Conservation (phyloP, 2,329 filamentous ascomycete genomes). For the Ophiostoma quercus region DNA sequence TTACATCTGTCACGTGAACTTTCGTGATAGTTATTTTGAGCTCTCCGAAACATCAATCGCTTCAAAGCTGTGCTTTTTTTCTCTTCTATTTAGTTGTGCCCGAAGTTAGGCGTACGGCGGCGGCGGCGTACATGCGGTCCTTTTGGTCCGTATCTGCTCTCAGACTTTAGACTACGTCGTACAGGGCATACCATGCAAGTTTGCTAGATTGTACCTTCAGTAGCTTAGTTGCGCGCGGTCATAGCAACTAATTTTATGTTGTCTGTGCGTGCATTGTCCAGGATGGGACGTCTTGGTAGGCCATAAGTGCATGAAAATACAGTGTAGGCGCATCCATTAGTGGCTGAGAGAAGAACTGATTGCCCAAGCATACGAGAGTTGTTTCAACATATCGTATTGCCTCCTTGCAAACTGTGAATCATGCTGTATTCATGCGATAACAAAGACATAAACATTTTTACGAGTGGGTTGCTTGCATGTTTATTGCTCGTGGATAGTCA, state of each 20-base stretch:
- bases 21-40: neutral
- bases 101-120: neutral
- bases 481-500: neutral
- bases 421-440: neutral
- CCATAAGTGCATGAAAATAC: neutral
- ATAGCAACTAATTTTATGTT: conserved; percentile 6
- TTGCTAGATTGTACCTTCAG: neutral
- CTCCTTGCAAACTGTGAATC: neutral
- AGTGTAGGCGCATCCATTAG: too few relatives aligned
- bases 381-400: neutral
- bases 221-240: neutral
- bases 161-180: neutral
- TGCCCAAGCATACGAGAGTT: neutral
- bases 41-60: neutral
- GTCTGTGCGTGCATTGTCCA: conserved; percentile 5
- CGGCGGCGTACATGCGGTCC: neutral
- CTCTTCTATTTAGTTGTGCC: neutral
- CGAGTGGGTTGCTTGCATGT: neutral
- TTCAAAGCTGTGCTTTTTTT: neutral
- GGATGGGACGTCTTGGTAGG: neutral
- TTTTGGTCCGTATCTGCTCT: neutral
- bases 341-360: neutral
- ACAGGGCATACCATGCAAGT: neutral
- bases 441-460: neutral
- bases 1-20: neutral